These are phyloP conservation scores for Cryptococcus sp. DNA, from an alignment of 1,284 basidiomycete genomes.

Conservation along the genomic window DNA sequence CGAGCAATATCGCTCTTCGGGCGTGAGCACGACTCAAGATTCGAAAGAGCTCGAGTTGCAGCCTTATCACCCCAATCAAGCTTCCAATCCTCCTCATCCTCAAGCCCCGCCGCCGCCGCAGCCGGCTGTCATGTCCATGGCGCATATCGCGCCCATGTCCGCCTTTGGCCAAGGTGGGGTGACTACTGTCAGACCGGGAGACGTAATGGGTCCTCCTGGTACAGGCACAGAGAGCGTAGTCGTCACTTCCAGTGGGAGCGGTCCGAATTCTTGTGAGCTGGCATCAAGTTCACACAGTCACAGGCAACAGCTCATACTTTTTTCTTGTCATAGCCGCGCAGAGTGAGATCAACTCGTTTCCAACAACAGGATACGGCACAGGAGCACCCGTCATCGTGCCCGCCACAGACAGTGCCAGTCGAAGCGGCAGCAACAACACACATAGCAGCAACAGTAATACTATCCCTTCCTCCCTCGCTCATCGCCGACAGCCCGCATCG, in stretches of 20 bases:
- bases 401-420: not conserved
- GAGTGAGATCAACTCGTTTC: slow-evolving; percentile 22
- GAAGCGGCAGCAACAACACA: not conserved
- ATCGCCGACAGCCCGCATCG: slow-evolving; percentile 8
- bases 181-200: slow-evolving; percentile 12
- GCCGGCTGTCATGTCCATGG: too few species aligned
- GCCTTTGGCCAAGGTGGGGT: too few species aligned
- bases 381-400: not conserved
- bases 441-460: slow-evolving; percentile 6
- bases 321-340: not conserved
- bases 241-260: slow-evolving; percentile 5
- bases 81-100: too few species aligned
- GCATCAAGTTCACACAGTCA: not conserved
- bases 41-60: slow-evolving; percentile 43
- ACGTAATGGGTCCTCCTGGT: slow-evolving; percentile 20
- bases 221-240: slow-evolving; percentile 5
- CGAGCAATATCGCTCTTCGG: slow-evolving; percentile 1
- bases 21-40: slow-evolving; percentile 26
- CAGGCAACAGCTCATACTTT: not conserved
- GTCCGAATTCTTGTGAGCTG: not conserved
- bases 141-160: too few species aligned
- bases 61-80: not conserved
- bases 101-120: too few species aligned
- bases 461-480: slow-evolving; percentile 7
- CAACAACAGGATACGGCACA: slow-evolving; percentile 8